Evolutionary conservation across 805 yeast species (phyloP), one percentile per base, ranked within the genome.

Genomic region (Teunomyces funiuensis): DNA sequence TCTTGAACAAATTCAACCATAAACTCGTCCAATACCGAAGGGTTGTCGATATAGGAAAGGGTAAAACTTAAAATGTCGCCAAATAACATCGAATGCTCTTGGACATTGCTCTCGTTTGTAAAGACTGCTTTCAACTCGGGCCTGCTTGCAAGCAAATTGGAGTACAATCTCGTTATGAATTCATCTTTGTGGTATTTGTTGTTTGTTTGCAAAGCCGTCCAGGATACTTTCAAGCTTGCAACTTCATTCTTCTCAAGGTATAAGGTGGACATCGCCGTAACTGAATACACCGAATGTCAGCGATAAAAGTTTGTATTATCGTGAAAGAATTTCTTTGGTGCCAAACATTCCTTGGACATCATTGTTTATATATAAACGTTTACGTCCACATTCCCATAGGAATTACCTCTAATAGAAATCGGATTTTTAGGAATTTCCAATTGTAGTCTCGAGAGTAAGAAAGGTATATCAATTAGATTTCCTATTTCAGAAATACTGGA

Each of bases 41-140:
- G 14, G 38, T 66, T 60, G 37, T 61, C 61, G 40, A 65, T 43
- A 50, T 65, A 65, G 31, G 55, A 47, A 36, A 69, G 54, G 5
- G 58, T 46, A 43, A 60, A 65, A 25, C 53, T 55, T 36, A 70
- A 55, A 37, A 68, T 52, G 40, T 69, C 74, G 9, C 61, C 59
- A 46, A 70, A 62, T 14, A 66, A 51, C n/a, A 41, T 34, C n/a
- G 65, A 47, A 33, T 70, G 74, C 39, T 61, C 57, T 22, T 51
- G 39, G 16, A 60, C 44, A n/a, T 45, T 47, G 11, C 47, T 53
- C 6, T 53, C 53, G 27, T 55, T 43, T 20, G 77, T 39, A 37
- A 64, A 58, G 9, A 52, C 37, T 13, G 43, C 33, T 34, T 52
- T 59, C 18, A 67, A 47, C 2, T 54, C 43, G 0, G 63, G 51